Conservation (phyloP, 2,329 filamentous ascomycete species). For the Rhinocladiella similis region DNA sequence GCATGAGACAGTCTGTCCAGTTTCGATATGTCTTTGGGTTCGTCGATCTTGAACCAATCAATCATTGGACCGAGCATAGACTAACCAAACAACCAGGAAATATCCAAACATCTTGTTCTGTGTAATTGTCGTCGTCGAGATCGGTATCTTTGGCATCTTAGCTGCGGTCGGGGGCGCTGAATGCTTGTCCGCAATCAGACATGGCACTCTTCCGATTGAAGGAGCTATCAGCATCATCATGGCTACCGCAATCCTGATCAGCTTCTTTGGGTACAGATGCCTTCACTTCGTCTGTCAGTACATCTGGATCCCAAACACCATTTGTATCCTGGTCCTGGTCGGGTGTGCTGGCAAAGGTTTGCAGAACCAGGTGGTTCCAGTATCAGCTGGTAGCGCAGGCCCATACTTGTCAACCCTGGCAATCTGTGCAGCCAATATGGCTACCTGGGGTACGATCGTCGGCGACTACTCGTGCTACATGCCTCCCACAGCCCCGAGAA, state of each 20-base stretch:
- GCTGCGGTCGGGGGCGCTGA: slow-evolving; percentile 6
- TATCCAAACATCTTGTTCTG: slow-evolving; percentile 5
- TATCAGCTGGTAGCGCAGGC: slow-evolving; percentile 38
- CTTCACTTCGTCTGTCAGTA: slow-evolving; percentile 5
- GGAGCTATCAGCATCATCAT: slow-evolving; percentile 9
- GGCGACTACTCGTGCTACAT: slow-evolving; percentile 13
- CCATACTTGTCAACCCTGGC: slow-evolving; percentile 5
- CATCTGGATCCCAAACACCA: slow-evolving; percentile 25
- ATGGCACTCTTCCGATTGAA: slow-evolving; percentile 4
- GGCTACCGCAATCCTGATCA: slow-evolving; percentile 3
- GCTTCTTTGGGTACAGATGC: slow-evolving; percentile 8
- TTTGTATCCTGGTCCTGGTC: slow-evolving; percentile 24
- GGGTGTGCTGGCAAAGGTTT: slow-evolving; percentile 25
- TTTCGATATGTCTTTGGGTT: slow-evolving; percentile 11
- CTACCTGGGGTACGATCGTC: slow-evolving; percentile 7
- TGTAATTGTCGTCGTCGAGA: slow-evolving; percentile 6
- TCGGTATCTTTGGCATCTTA: slow-evolving; percentile 9
- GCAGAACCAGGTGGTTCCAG: slow-evolving; percentile 16
- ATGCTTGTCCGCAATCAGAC: slow-evolving; percentile 9
- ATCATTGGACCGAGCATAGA: neutral
- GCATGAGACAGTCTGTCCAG: slow-evolving; percentile 14
- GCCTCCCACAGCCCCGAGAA: slow-evolving; percentile 4
- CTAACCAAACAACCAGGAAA: neutral
- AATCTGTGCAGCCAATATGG: slow-evolving; percentile 11
- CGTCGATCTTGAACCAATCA: neutral